These are phyloP conservation scores for Liriodendron chinense DNA, from an alignment of 164 flowering plant genomes.

Conservation along the genomic window DNA sequence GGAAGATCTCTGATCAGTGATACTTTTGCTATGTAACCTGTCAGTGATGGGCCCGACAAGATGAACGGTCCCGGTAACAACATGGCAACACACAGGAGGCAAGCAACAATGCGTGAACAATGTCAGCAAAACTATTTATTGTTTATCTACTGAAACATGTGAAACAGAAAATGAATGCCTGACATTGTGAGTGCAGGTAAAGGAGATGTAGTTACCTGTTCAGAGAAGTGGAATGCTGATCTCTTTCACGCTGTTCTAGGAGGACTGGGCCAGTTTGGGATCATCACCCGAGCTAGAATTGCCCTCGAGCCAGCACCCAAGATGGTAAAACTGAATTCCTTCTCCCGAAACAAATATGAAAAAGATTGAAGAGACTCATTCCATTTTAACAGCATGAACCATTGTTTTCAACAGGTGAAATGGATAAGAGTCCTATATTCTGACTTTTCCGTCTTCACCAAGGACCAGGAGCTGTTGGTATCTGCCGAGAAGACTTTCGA, in stretches of 20 bases:
- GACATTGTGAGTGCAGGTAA: slow-evolving; percentile 56
- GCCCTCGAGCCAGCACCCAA: slow-evolving; percentile 75
- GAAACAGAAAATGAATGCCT: not conserved
- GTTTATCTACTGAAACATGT: not conserved
- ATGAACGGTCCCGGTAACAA: not conserved
- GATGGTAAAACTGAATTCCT: slow-evolving; percentile 45
- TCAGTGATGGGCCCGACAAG: too few species aligned
- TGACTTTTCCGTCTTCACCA: slow-evolving; percentile 59
- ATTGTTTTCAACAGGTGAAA: slow-evolving; percentile 56
- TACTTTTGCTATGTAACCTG: not conserved
- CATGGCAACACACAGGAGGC: not conserved
- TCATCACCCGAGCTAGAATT: slow-evolving; percentile 81
- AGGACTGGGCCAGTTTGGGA: slow-evolving; percentile 93
- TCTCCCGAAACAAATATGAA: not conserved
- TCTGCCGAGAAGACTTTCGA: slow-evolving; percentile 57
- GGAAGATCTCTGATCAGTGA: not conserved
- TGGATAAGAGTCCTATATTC: slow-evolving; percentile 84
- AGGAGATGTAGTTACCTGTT: slow-evolving; percentile 75
- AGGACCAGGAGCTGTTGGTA: slow-evolving; percentile 79
- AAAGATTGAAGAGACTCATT: not conserved
- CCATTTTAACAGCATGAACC: not conserved
- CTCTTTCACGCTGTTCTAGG: slow-evolving; percentile 81
- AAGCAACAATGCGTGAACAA: not conserved
- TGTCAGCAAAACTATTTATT: not conserved
- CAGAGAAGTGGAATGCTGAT: slow-evolving; percentile 60